Evolutionary conservation across 441 rosid species (phyloP), one percentile per base, ranked within the genome.

Genomic region (Monsonia emarginata): DNA sequence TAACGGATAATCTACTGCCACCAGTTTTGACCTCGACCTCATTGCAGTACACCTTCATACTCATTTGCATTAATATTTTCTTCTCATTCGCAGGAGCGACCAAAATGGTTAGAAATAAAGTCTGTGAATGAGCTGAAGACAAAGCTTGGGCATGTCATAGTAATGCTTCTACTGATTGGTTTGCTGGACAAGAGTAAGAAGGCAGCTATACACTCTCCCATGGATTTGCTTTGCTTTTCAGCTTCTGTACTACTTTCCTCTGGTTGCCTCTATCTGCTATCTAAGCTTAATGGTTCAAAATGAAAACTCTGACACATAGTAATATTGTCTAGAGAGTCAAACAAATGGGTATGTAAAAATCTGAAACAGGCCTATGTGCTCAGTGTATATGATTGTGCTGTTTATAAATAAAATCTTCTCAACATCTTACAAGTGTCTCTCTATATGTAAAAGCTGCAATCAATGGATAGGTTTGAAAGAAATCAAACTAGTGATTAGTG

Each of bases 61-160:
- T n/a, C 21, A n/a, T 44, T 44, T 44, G 0, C 36, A 48, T 11
- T 13, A 1, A 8, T 54, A 19, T 40, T 25, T 27, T 19, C 25
- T 3, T n/a, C 27, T 48, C 1, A 30, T 65, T 63, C 58, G 40
- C 82, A 93, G 98, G 97, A 86, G 71, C 81, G 98, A 16, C 98
- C 96, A 0, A 85, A 74, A 72, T 93, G 96, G 97, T 79, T 93
- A 62, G 91, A 88, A 44, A 82, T 93, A 65, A 93, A 86, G 74
- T 63, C 95, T 0, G 90, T 93, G 9, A 83, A 88, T 28, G 88
- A 85, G 78, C 82, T 93, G 82, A 90, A 93, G 75, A 87, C 98
- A 30, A 88, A 90, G 79, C 74, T 93, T 8, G 97, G 98, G 14
- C 98, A 93, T 65, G 98, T 90, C n/a, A 93, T 93, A 74, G 97